A percentile compares a stretch with the other conserved stretches of the same genome.
These are phyloP conservation scores for Penicillium sp. DNA, from an alignment of 2,329 filamentous ascomycete genomes.

Conservation along the genomic window DNA sequence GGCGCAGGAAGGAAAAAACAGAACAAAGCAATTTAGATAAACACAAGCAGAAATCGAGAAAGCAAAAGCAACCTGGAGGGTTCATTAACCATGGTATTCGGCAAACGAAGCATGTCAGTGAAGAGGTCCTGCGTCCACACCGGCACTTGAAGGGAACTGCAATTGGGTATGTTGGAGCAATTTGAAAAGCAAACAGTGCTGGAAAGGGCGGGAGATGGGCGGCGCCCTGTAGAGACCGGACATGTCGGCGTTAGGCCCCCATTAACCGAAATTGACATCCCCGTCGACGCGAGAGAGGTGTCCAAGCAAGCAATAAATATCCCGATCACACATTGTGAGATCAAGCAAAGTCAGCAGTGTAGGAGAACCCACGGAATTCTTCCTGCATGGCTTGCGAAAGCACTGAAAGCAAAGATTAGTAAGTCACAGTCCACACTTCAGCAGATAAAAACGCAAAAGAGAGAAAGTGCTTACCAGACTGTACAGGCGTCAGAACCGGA, in stretches of 20 bases:
- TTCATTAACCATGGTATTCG: slow-evolving; percentile 24
- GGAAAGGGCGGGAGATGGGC: slow-evolving; percentile 19
- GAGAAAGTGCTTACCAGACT: slow-evolving; percentile 70
- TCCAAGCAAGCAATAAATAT: slow-evolving; percentile 14
- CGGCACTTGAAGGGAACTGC: slow-evolving; percentile 20
- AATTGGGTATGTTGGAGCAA: slow-evolving; percentile 26
- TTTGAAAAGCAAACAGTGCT: slow-evolving; percentile 20
- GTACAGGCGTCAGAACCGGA: slow-evolving; percentile 91
- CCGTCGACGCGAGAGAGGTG: slow-evolving; percentile 8
- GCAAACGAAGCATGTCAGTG: slow-evolving; percentile 18
- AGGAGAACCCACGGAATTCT: slow-evolving; percentile 98
- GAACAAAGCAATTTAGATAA: slow-evolving; percentile 26
- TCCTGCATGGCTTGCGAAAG: slow-evolving; percentile 98
- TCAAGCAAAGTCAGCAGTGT: slow-evolving; percentile 85
- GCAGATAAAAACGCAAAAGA: not conserved
- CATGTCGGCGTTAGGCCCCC: slow-evolving; percentile 11
- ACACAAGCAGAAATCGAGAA: slow-evolving; percentile 13
- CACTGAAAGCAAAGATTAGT: slow-evolving; percentile 52
- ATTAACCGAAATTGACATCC: slow-evolving; percentile 7
- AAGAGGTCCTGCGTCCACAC: slow-evolving; percentile 19
- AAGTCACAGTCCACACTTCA: slow-evolving; percentile 11
- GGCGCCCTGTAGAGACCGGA: slow-evolving; percentile 9
- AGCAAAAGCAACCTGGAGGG: slow-evolving; percentile 16
- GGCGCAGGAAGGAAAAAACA: slow-evolving; percentile 7
- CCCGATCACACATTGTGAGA: slow-evolving; percentile 12